Evolutionary conservation across 768 basidiomycete species (phyloP).

Genomic region (Hypsizygus marmoreus): DNA sequence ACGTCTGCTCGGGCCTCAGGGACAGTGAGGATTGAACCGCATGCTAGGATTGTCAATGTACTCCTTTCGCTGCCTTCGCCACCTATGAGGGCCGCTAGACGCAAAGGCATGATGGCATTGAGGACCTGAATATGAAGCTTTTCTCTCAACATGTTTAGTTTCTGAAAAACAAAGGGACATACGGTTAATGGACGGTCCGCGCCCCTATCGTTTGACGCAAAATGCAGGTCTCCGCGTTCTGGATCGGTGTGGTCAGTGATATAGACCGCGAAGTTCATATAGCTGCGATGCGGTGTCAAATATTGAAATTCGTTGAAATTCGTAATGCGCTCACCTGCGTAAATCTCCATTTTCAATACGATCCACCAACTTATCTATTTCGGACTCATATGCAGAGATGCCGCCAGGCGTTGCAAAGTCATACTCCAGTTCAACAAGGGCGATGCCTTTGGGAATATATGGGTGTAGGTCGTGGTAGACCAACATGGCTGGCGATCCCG

Average conservation of each 20-base stretch:
- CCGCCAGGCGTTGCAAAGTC: neutral
- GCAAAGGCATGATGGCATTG: no score
- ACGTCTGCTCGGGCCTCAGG: no score
- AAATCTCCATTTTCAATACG: neutral
- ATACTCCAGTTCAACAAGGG: neutral
- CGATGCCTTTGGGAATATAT: neutral
- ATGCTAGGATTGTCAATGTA: no score
- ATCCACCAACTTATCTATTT: neutral
- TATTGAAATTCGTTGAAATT: neutral
- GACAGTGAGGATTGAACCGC: no score
- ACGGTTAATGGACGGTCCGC: neutral
- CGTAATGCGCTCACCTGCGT: neutral
- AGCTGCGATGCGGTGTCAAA: neutral
- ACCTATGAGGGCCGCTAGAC: no score
- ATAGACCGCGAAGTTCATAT: neutral
- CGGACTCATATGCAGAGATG: neutral
- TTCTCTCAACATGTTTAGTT: no score
- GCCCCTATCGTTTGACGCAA: neutral
- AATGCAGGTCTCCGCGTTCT: slow-evolving; percentile 3
- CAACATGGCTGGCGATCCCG: neutral
- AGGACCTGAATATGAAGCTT: no score
- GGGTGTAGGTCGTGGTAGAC: neutral
- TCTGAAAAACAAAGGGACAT: neutral
- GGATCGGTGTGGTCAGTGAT: slow-evolving; percentile 6
- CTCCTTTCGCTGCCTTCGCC: no score